Evolutionary conservation across 163 green algal species (phyloP), one percentile per base, ranked within the genome.

Genomic region (Smithsoniella earleae): DNA sequence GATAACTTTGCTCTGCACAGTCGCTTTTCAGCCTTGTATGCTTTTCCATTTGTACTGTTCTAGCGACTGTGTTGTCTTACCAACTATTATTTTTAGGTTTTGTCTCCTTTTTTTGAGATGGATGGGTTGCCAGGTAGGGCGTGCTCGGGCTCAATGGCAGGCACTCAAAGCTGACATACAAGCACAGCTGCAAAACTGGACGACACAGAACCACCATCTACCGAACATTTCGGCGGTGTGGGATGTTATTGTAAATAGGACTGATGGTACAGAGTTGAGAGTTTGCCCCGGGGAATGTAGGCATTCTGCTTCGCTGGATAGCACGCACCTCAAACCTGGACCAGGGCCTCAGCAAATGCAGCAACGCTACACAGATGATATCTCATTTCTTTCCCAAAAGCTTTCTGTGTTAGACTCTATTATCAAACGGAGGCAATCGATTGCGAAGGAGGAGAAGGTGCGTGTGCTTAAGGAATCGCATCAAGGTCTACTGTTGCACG

Each of bases 381-480:
- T 34, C 27, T 6, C 49, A 36, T 64, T 64, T 18, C 27, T 69
- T 30, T 43, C 58, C 20, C 58, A 69, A 3, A 69, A 69, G 58
- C 58, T 69, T 5, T 33, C 58, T 69, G 58, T 34, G 6, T 69
- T 69, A n/a, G 58, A 33, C 6, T 69, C 58, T 6, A 69, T 69
- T 33, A 69, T 69, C 27, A 69, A 69, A 33, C 31, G 34, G 25
- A 33, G 58, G 58, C 20, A 31, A 40, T 69, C 58, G 8, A n/a
- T 3, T 5, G 16, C 58, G 27, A 30, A 69, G 25, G 40, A 49
- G 13, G 10, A 49, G 40, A 49, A 49, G 40, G 40, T 49, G 40
- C 10, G 40, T 49, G 40, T 49, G n/a, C n/a, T n/a, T n/a, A n/a
- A n/a, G n/a, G n/a, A n/a, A n/a, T n/a, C n/a, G n/a, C n/a, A n/a